Conservation (phyloP, 306 rosid species). For the Acacia crassicarpa region DNA sequence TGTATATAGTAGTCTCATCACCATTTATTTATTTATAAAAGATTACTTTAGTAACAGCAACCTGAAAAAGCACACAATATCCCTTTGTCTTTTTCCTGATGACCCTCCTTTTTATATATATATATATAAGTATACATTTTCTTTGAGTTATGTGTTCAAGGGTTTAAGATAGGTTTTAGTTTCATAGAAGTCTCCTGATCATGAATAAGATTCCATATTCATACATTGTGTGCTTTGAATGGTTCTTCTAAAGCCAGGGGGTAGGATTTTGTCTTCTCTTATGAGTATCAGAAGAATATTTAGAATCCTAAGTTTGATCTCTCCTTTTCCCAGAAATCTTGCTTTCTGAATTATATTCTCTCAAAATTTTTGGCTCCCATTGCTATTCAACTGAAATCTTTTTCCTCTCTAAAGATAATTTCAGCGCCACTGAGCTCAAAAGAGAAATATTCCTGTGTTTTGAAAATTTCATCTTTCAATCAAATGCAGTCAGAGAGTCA, state of each 20-base stretch:
- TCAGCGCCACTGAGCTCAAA: not conserved
- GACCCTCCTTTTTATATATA: not conserved
- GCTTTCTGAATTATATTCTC: not conserved
- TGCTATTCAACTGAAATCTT: not conserved
- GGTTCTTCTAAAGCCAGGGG: not conserved
- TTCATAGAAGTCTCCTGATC: not conserved
- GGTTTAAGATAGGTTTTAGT: not conserved
- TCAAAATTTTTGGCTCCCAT: not conserved
- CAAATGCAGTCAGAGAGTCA: not conserved
- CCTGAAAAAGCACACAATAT: not conserved
- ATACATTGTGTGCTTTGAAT: not conserved
- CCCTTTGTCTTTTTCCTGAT: not conserved
- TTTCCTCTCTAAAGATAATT: not conserved
- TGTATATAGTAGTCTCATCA: not conserved
- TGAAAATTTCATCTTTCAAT: not conserved
- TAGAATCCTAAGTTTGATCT: constrained; percentile 13
- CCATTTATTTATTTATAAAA: constrained; percentile 2
- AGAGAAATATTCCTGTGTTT: not conserved
- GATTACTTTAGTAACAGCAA: not conserved
- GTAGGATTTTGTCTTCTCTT: not conserved
- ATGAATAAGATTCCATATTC: not conserved
- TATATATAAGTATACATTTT: not conserved
- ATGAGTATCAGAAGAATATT: not conserved
- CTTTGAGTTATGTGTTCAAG: not conserved
- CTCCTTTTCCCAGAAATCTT: not conserved